Evolutionary conservation across 345 rosid species (phyloP).

Genomic region (Acer campestre): DNA sequence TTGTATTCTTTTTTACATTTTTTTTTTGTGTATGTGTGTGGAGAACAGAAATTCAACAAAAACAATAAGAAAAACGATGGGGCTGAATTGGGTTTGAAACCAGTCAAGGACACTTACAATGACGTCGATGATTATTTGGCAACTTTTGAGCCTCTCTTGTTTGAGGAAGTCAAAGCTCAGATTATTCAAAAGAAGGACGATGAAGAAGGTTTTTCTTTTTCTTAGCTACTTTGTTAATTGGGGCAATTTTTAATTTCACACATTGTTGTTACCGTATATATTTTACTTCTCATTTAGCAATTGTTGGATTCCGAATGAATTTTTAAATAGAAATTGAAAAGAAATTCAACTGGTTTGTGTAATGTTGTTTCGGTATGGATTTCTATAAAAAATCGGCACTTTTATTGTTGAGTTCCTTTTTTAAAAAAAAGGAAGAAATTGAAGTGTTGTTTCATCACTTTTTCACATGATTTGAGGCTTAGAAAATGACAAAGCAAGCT

Average conservation of each 20-base stretch:
- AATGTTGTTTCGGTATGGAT: neutral
- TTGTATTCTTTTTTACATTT: neutral
- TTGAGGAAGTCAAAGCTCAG: slow-evolving; percentile 94
- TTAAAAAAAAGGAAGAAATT: neutral
- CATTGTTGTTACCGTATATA: neutral
- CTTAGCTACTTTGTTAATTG: neutral
- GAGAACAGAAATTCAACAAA: slow-evolving; percentile 35
- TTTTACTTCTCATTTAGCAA: no score
- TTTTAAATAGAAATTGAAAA: neutral
- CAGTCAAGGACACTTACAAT: slow-evolving; percentile 66
- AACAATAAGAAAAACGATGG: slow-evolving; percentile 21
- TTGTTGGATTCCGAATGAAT: neutral
- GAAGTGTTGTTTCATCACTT: neutral
- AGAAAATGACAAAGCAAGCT: neutral
- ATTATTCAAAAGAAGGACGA: slow-evolving; percentile 71
- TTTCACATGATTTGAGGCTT: neutral
- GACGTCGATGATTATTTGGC: slow-evolving; percentile 77
- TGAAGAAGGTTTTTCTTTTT: slow-evolving; percentile 64
- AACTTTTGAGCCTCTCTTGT: slow-evolving; percentile 83
- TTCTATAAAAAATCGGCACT: neutral
- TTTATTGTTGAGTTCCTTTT: neutral
- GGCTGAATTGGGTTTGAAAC: slow-evolving; percentile 36
- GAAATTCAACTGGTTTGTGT: neutral
- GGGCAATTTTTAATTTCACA: neutral
- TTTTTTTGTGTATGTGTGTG: neutral